A percentile compares a stretch with the other conserved stretches of the same genome.
phyloP scores from a whole-genome alignment of 805 yeast genomes.

The Candida endomychidarum region DNA sequence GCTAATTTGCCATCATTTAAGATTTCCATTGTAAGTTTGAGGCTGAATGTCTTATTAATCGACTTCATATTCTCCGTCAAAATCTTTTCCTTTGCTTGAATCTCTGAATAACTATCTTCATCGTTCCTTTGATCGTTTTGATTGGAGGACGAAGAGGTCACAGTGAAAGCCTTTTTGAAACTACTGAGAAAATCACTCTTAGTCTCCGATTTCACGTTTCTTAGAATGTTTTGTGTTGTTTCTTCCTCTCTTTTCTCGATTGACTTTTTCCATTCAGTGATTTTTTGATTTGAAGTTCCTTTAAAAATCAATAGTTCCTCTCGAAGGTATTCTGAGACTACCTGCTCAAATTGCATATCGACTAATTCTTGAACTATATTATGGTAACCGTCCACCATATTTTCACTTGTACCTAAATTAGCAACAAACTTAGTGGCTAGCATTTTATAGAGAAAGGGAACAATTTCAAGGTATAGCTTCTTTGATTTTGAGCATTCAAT shows the following conservation, averaged over 20 bases:
- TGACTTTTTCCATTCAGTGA: slow-evolving; percentile 33
- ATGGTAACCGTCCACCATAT: slow-evolving; percentile 38
- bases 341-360: slow-evolving; percentile 43
- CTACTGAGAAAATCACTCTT: slow-evolving; percentile 61
- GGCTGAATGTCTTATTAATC: slow-evolving; percentile 72
- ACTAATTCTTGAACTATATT: slow-evolving; percentile 34
- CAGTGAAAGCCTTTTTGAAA: slow-evolving; percentile 60
- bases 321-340: slow-evolving; percentile 38
- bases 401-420: slow-evolving; percentile 27
- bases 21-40: slow-evolving; percentile 73
- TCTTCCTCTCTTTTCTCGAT: slow-evolving; percentile 47
- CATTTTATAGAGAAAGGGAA: slow-evolving; percentile 41
- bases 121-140: slow-evolving; percentile 18
- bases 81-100: slow-evolving; percentile 79
- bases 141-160: slow-evolving; percentile 28
- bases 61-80: slow-evolving; percentile 73
- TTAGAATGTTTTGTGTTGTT: slow-evolving; percentile 47
- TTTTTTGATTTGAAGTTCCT: slow-evolving; percentile 22
- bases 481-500: slow-evolving; percentile 28
- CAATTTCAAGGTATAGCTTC: slow-evolving; percentile 31
- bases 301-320: slow-evolving; percentile 35
- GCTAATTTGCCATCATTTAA: slow-evolving; percentile 67
- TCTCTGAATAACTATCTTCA: slow-evolving; percentile 52
- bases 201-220: slow-evolving; percentile 48
- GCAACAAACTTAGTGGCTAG: slow-evolving; percentile 26